These are phyloP conservation scores for Arabidopsis lyrata DNA, from an alignment of 441 rosid species.

Conservation along the genomic window DNA sequence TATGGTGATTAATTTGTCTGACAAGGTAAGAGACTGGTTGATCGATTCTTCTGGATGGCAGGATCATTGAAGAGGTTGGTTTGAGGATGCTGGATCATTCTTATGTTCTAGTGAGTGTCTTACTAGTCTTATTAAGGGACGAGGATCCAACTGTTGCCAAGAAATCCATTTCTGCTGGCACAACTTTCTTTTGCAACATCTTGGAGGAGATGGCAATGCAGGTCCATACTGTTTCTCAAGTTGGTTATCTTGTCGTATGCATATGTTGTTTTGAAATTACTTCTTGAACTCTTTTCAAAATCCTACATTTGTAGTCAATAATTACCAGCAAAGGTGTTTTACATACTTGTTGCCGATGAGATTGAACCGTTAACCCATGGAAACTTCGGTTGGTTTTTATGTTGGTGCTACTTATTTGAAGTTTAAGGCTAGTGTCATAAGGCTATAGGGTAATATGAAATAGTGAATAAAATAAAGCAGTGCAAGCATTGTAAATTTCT, in stretches of 20 bases:
- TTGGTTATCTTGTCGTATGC: conserved; percentile 20
- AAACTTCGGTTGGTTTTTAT: conserved; percentile 3
- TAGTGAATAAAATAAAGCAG: background rate
- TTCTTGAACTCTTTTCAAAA: background rate
- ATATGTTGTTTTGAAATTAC: conserved; percentile 9
- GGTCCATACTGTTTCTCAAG: conserved; percentile 57
- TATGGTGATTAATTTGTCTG: conserved; percentile 18
- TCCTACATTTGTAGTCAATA: conserved; percentile 9
- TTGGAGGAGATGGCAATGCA: conserved; percentile 88
- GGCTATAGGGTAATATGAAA: conserved; percentile 15
- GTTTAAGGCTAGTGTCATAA: conserved; percentile 6
- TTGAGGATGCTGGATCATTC: conserved; percentile 74
- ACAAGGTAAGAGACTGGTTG: conserved; percentile 27
- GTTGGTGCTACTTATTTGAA: conserved; percentile 16
- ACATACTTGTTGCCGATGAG: background rate
- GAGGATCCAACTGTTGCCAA: conserved; percentile 64
- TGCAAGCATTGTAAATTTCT: conserved; percentile 4
- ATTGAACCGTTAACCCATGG: conserved; percentile 11
- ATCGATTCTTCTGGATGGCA: conserved; percentile 46
- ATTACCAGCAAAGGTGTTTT: background rate
- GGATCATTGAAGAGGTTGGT: conserved; percentile 87
- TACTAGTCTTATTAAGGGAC: conserved; percentile 74
- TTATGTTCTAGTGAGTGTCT: conserved; percentile 60
- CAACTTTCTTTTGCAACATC: conserved; percentile 64
- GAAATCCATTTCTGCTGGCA: conserved; percentile 77